phyloP scores from a whole-genome alignment of 106 monocot species.

The Cymbidium sinense region DNA sequence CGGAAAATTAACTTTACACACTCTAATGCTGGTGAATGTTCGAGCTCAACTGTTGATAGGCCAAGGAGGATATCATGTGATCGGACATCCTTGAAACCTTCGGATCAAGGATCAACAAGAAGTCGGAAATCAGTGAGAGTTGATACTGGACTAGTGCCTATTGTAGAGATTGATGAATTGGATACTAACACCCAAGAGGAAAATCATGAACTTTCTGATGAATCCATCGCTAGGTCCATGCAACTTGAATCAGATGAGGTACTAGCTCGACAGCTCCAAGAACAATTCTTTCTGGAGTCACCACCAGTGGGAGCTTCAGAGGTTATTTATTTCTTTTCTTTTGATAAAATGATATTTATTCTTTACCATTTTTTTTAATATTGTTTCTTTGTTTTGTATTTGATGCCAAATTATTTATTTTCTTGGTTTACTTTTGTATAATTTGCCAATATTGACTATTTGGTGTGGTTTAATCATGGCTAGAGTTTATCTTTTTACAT shows the following conservation, averaged over 20 bases:
- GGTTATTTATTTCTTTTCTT: slow-evolving; percentile 9
- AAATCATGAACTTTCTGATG: slow-evolving; percentile 13
- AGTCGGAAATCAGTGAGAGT: slow-evolving; percentile 7
- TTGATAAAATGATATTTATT: background rate
- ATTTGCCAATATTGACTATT: background rate
- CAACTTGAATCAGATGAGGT: slow-evolving; percentile 77
- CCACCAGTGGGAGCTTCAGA: slow-evolving; percentile 26
- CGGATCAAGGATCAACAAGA: slow-evolving; percentile 20
- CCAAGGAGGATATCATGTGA: slow-evolving; percentile 9
- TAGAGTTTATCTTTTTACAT: slow-evolving; percentile 1
- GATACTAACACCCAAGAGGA: background rate
- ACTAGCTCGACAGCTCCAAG: slow-evolving; percentile 76
- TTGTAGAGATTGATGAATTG: slow-evolving; percentile 65
- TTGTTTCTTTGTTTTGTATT: background rate
- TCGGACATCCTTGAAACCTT: slow-evolving; percentile 11
- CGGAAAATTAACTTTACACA: slow-evolving; percentile 29
- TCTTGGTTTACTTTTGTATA: background rate
- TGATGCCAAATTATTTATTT: background rate
- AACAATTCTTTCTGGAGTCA: slow-evolving; percentile 63
- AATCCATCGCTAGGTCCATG: slow-evolving; percentile 11
- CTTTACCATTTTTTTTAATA: background rate
- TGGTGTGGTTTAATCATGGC: background rate
- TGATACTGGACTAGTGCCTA: slow-evolving; percentile 5
- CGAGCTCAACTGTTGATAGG: slow-evolving; percentile 29
- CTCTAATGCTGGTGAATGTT: slow-evolving; percentile 28